Conservation (phyloP, 805 yeast genomes). For the Ogataea pini region DNA sequence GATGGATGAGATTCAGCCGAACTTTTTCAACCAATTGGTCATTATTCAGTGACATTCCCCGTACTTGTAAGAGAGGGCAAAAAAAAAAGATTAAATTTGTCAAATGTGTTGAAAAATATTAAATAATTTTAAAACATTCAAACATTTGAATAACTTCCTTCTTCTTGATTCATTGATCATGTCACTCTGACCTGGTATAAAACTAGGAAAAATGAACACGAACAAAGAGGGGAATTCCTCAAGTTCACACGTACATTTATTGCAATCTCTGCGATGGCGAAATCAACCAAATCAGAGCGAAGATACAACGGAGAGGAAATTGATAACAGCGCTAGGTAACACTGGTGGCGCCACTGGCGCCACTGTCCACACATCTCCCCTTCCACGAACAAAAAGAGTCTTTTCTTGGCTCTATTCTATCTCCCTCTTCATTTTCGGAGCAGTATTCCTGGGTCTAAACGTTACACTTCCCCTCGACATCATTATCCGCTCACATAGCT, state of each 20-base stretch:
- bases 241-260: neutral
- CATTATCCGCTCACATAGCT: conserved; percentile 55
- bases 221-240: neutral
- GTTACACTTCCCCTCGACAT: conserved; percentile 81
- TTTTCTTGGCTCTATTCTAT: conserved; percentile 46
- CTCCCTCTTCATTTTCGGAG: conserved; percentile 42
- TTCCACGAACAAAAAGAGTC: conserved; percentile 23
- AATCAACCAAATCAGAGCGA: neutral
- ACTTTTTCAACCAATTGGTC: conserved; percentile 37
- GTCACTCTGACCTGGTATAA: too few species aligned
- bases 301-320: too few species aligned
- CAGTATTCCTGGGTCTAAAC: conserved; percentile 55
- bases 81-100: too few species aligned
- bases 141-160: too few species aligned
- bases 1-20: conserved; percentile 43
- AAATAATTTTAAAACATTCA: neutral
- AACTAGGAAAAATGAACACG: neutral
- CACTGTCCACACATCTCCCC: conserved; percentile 2
- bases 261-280: neutral
- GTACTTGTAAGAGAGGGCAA: neutral
- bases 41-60: conserved; percentile 10
- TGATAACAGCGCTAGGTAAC: too few species aligned
- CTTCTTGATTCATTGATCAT: too few species aligned
- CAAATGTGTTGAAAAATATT: neutral
- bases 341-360: neutral